phyloP scores from a whole-genome alignment of 176 grass and related monocot genomes.

The Musa itinerans region DNA sequence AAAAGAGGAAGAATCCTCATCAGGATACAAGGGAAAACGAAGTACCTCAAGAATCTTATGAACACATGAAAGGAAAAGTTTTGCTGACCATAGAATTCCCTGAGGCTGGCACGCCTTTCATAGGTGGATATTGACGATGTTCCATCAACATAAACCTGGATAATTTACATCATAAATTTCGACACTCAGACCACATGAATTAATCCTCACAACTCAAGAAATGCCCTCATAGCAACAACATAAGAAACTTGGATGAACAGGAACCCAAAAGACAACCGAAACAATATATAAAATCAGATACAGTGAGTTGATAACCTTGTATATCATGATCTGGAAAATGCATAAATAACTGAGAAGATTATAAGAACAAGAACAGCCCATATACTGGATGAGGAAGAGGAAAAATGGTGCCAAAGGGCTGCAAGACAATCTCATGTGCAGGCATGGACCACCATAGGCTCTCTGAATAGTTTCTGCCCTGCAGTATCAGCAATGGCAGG shows the following conservation, averaged over 20 bases:
- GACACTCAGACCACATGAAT: not conserved
- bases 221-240: not conserved
- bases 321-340: slow-evolving; percentile 84
- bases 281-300: not conserved
- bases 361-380: slow-evolving; percentile 86
- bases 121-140: slow-evolving; percentile 69
- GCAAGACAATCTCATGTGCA: slow-evolving; percentile 95
- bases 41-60: not conserved
- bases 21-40: not conserved
- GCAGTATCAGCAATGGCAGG: not conserved
- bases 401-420: slow-evolving; percentile 87
- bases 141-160: slow-evolving; percentile 91
- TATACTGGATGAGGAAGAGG: slow-evolving; percentile 91
- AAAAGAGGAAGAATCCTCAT: not conserved
- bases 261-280: no score
- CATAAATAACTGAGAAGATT: slow-evolving; percentile 84
- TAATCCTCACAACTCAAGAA: not conserved
- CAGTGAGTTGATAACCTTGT: slow-evolving; percentile 42
- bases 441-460: slow-evolving; percentile 79
- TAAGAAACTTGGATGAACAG: not conserved
- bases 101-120: slow-evolving; percentile 83
- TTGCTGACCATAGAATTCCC: slow-evolving; percentile 72
- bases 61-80: not conserved
- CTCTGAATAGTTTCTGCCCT: slow-evolving; percentile 86
- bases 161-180: not conserved